Conservation (phyloP, 345 rosid species). For the Arabidopsis suecica region DNA sequence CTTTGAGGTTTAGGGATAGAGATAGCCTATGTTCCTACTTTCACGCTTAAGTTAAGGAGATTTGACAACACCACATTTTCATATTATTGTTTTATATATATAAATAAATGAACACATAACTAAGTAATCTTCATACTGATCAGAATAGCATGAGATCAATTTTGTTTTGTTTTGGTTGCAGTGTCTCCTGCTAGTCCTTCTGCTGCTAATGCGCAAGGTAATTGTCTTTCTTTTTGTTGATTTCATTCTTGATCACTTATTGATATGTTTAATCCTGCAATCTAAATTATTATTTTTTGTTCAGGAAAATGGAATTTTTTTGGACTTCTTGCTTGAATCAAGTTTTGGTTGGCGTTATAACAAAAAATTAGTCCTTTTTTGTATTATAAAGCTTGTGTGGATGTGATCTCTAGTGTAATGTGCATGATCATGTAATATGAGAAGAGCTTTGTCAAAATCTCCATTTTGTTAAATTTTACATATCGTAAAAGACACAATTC, state of each 20-base stretch:
- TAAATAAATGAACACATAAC: background rate
- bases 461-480: background rate
- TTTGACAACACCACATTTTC: slow-evolving; percentile 45
- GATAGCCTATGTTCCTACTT: slow-evolving; percentile 38
- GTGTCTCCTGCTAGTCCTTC: slow-evolving; percentile 4
- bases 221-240: background rate
- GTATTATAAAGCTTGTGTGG: background rate
- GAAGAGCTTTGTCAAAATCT: background rate
- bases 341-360: slow-evolving; percentile 14
- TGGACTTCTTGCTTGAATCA: slow-evolving; percentile 7
- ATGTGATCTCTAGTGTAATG: background rate
- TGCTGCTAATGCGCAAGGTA: slow-evolving; percentile 31
- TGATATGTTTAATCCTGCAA: no score
- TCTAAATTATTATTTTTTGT: no score
- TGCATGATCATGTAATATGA: background rate
- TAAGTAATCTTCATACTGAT: background rate
- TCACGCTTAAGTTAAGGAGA: slow-evolving; percentile 43
- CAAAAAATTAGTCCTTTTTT: background rate
- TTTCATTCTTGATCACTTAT: background rate
- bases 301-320: no score
- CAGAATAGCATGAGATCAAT: no score
- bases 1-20: slow-evolving; percentile 38
- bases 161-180: slow-evolving; percentile 13
- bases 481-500: no score
- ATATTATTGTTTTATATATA: background rate